phyloP scores from a whole-genome alignment of 306 rosid species.

The Pachyrhizus erosus region DNA sequence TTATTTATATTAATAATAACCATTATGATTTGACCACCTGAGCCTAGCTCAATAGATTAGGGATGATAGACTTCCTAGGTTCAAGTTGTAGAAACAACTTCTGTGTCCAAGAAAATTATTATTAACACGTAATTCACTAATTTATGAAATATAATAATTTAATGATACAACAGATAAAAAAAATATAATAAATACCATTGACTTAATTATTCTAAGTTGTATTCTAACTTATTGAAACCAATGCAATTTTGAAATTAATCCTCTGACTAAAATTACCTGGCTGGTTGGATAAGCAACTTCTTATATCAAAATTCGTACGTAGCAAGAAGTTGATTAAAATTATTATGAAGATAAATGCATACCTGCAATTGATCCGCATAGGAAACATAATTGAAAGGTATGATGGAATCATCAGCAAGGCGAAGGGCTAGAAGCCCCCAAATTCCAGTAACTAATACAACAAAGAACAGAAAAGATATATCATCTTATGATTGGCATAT shows the following conservation, averaged over 20 bases:
- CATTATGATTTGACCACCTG: background rate
- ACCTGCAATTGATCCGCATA: conserved; percentile 77
- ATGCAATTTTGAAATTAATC: background rate
- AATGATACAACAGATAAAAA: background rate
- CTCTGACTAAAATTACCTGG: background rate
- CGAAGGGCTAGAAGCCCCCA: conserved; percentile 84
- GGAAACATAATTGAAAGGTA: conserved; percentile 67
- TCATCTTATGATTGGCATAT: background rate
- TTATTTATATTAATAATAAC: background rate
- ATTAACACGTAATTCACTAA: background rate
- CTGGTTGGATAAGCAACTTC: background rate
- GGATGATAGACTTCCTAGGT: background rate
- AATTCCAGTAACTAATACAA: conserved; percentile 63
- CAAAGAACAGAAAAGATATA: background rate
- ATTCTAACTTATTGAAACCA: background rate
- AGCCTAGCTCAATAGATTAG: background rate
- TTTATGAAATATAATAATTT: background rate
- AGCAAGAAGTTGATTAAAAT: background rate
- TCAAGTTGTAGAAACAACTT: background rate
- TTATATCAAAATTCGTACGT: background rate
- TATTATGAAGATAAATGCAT: background rate
- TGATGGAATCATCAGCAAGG: conserved; percentile 70
- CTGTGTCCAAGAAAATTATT: background rate
- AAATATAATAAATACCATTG: background rate
- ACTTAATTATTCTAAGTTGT: background rate